phyloP scores from a whole-genome alignment of 2,329 filamentous ascomycete species.

The Paecilomyces variotii region DNA sequence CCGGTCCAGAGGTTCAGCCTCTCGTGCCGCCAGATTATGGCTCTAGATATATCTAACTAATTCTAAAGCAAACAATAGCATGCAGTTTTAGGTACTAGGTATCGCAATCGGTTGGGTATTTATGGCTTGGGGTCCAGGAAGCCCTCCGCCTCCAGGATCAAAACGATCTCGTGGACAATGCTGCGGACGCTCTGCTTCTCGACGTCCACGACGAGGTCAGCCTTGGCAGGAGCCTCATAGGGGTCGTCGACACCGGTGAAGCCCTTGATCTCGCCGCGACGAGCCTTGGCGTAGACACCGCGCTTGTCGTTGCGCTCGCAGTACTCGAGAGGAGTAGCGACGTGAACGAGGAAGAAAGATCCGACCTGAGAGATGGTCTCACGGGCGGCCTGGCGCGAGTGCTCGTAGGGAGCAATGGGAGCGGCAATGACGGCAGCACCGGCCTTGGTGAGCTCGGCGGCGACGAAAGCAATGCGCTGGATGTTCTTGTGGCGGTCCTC shows the following conservation, averaged over 20 bases:
- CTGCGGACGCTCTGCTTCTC: conserved; percentile 83
- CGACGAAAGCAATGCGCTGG: conserved; percentile 90
- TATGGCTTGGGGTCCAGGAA: conserved; percentile 61
- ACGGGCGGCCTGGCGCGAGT: conserved; percentile 65
- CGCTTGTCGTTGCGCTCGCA: conserved; percentile 92
- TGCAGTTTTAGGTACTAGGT: background rate
- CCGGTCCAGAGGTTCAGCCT: background rate
- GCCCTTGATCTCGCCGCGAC: conserved; percentile 86
- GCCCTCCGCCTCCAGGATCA: conserved; percentile 82
- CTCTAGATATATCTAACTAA: background rate
- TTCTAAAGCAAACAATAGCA: background rate
- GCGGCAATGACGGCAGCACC: conserved; percentile 93
- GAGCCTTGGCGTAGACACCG: conserved; percentile 77
- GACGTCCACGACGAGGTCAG: conserved; percentile 75
- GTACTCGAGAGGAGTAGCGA: conserved; percentile 84
- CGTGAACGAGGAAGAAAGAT: conserved; percentile 90
- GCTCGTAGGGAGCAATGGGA: conserved; percentile 88
- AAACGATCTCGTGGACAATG: conserved; percentile 92
- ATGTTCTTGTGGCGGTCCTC: conserved; percentile 94
- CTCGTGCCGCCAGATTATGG: background rate
- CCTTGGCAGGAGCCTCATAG: conserved; percentile 76
- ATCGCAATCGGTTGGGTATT: background rate
- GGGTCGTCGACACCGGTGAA: conserved; percentile 98
- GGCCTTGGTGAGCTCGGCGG: conserved; percentile 84
- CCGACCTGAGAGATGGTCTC: conserved; percentile 78